These are phyloP conservation scores for Flaveria floridana DNA, from an alignment of 140 eudicot species.

Conservation along the genomic window DNA sequence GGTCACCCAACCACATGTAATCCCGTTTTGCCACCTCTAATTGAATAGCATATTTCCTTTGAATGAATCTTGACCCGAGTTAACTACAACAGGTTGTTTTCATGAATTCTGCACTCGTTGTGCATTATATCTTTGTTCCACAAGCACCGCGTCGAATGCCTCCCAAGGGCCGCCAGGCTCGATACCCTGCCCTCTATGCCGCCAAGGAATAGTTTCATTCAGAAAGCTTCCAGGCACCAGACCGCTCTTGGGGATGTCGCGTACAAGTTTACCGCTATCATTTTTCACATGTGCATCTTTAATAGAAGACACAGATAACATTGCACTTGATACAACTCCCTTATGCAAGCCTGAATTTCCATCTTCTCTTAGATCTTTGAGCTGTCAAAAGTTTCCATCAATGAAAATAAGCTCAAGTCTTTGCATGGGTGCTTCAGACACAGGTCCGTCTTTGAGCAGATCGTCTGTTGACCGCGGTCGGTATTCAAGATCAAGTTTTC, in stretches of 20 bases:
- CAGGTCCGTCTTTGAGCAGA: slow-evolving; percentile 42
- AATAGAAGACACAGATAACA: slow-evolving; percentile 36
- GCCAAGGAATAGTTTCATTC: slow-evolving; percentile 80
- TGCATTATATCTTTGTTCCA: slow-evolving; percentile 77
- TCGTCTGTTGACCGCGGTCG: slow-evolving; percentile 37
- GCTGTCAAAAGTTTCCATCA: slow-evolving; percentile 71
- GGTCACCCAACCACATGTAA: slow-evolving; percentile 1
- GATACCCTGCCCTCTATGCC: slow-evolving; percentile 91
- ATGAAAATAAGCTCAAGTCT: slow-evolving; percentile 57
- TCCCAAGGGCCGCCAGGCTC: slow-evolving; percentile 87
- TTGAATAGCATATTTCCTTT: no score
- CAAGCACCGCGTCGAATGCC: slow-evolving; percentile 42
- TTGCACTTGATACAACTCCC: slow-evolving; percentile 62
- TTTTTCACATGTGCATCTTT: slow-evolving; percentile 69
- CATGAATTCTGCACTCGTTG: slow-evolving; percentile 92
- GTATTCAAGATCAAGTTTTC: slow-evolving; percentile 45
- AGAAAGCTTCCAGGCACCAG: slow-evolving; percentile 59
- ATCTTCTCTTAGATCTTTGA: slow-evolving; percentile 62
- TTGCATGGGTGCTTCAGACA: slow-evolving; percentile 69
- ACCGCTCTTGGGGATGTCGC: slow-evolving; percentile 38
- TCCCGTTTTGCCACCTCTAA: slow-evolving; percentile 13
- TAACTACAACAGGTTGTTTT: slow-evolving; percentile 55
- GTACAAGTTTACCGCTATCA: slow-evolving; percentile 63
- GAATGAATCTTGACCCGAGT: slow-evolving; percentile 21
- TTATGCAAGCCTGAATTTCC: slow-evolving; percentile 61